A percentile compares a stretch with the other conserved stretches of the same genome.
phyloP scores from a whole-genome alignment of 768 basidiomycete species.

The Lactarius quietus region DNA sequence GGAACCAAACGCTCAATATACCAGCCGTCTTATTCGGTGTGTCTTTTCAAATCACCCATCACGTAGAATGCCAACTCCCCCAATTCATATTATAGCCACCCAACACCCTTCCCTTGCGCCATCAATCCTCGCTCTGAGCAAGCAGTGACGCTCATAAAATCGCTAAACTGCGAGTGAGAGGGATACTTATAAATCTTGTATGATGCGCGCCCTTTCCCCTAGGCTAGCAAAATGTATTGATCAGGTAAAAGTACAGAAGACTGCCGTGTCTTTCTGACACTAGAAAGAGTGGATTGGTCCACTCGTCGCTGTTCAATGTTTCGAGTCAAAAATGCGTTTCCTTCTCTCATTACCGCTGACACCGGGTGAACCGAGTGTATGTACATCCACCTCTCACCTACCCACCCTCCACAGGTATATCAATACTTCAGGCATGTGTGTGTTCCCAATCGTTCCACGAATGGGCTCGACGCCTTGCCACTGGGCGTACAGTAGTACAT shows the following conservation, averaged over 20 bases:
- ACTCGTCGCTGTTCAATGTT: background rate
- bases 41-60: slow-evolving; percentile 2
- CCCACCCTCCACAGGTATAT: no score
- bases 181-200: background rate
- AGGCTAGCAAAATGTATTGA: background rate
- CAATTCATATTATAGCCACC: slow-evolving; percentile 27
- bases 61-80: background rate
- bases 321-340: background rate
- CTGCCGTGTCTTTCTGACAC: background rate
- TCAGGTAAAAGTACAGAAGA: background rate
- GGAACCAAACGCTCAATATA: slow-evolving; percentile 29
- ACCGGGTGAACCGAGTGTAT: no score
- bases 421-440: no score
- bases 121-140: slow-evolving; percentile 32
- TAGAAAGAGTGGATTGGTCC: background rate
- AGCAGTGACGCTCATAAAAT: slow-evolving; percentile 28
- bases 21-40: slow-evolving; percentile 30
- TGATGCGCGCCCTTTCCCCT: background rate
- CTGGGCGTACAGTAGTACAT: background rate
- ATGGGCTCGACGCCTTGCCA: no score
- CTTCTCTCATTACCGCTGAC: background rate
- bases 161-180: background rate
- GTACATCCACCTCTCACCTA: no score
- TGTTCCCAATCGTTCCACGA: background rate
- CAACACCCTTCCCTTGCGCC: slow-evolving; percentile 28